These are phyloP conservation scores for Chlorella vulgaris DNA, from an alignment of 139 green algal genomes.

Conservation along the genomic window DNA sequence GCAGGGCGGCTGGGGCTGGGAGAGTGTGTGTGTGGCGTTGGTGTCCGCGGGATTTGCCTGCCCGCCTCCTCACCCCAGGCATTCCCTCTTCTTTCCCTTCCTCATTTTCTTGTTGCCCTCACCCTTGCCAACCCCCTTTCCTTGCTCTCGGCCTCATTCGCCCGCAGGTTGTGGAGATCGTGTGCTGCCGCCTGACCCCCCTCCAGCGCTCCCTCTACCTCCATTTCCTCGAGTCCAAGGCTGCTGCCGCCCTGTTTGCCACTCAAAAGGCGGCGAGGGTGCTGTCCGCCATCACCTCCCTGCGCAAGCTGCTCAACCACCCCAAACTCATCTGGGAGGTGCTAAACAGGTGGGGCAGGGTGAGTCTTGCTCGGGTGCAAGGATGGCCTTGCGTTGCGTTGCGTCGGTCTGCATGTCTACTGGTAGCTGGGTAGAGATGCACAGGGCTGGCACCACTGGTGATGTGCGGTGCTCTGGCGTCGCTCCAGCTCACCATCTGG, in stretches of 20 bases:
- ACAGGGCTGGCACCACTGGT: too few relatives aligned
- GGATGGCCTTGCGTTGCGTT: background rate
- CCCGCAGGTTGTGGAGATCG: slow-evolving; percentile 91
- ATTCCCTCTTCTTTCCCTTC: background rate
- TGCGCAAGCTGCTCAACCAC: slow-evolving; percentile 99
- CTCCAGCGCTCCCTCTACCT: slow-evolving; percentile 92
- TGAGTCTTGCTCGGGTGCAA: background rate
- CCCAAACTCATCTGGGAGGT: slow-evolving; percentile 71
- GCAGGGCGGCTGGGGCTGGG: background rate
- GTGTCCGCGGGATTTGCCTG: background rate
- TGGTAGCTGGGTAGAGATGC: too few relatives aligned
- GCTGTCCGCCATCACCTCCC: slow-evolving; percentile 86
- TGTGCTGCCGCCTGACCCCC: slow-evolving; percentile 91
- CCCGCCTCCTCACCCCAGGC: too few relatives aligned
- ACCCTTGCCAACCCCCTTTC: slow-evolving; percentile 94
- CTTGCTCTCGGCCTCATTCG: slow-evolving; percentile 86
- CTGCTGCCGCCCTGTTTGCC: slow-evolving; percentile 71
- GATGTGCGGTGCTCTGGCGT: too few relatives aligned
- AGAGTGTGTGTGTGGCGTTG: background rate
- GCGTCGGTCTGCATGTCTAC: too few relatives aligned
- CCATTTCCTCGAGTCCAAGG: slow-evolving; percentile 91
- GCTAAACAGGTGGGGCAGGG: slow-evolving; percentile 13
- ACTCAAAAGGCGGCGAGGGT: slow-evolving; percentile 58
- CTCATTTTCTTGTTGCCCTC: too few relatives aligned
- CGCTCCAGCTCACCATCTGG: too few relatives aligned